phyloP scores from a whole-genome alignment of 352 stramenopile genomes.

The Thraustochytrium sp. region DNA sequence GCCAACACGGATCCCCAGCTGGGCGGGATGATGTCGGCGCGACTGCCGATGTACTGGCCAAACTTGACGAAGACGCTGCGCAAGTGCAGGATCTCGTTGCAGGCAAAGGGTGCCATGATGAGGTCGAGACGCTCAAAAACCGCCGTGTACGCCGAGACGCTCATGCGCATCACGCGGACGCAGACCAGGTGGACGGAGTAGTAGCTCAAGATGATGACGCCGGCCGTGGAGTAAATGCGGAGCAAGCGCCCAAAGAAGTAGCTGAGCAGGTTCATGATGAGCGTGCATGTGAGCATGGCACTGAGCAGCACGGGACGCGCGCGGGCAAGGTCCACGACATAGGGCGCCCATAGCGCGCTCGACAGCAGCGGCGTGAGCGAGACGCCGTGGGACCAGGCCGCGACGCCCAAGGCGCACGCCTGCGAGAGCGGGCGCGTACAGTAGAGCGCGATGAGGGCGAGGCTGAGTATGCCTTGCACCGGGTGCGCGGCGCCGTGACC shows the following conservation, averaged over 20 bases:
- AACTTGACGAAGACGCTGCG: conserved; percentile 55
- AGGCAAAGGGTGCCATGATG: conserved; percentile 51
- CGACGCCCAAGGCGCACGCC: background rate
- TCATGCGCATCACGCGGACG: background rate
- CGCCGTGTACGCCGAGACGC: background rate
- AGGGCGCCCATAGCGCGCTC: background rate
- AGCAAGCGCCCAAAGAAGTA: conserved; percentile 14
- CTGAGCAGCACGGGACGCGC: background rate
- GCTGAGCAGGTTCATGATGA: background rate
- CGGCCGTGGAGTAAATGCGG: conserved; percentile 24
- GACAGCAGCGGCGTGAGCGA: background rate
- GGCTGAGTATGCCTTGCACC: background rate
- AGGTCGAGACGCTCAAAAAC: conserved; percentile 44
- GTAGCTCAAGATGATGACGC: conserved; percentile 26
- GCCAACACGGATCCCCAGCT: conserved; percentile 51
- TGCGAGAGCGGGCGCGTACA: background rate
- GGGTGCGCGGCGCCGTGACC: background rate
- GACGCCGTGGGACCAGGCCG: background rate
- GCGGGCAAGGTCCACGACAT: background rate
- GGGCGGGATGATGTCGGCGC: conserved; percentile 54
- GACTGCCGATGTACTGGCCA: conserved; percentile 54
- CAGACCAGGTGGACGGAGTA: background rate
- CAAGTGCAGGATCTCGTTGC: conserved; percentile 48
- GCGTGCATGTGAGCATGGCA: background rate
- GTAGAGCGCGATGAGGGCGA: background rate